Base-by-base conservation (phyloP, 2,329 filamentous ascomycete species). In the Aspergillus hiratsukae region DNA sequence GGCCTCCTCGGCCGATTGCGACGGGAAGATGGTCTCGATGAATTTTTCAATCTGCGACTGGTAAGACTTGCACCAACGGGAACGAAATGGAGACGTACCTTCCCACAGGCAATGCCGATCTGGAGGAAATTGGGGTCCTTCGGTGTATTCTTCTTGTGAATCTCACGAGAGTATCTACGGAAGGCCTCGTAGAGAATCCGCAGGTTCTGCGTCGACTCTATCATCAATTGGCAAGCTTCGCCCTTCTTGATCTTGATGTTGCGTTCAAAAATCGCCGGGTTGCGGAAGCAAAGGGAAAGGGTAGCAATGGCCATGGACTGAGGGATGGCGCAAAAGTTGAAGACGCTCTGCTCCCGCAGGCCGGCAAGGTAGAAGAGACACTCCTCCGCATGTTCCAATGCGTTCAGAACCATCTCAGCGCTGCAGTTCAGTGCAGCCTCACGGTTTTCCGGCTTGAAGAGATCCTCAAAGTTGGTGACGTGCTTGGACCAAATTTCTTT, bases 241-340 rank as follows among this genome's bases (percentile, higher is more conserved):
- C 94, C 94, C 79, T 96, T 97, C 56, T 90, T 93, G 75, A 99
- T 97, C 79, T 99, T 99, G 78, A 99, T 80, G 69, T 97, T 94
- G 62, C 83, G 86, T 71, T 93, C 77, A 71, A 96, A 95, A 56
- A 99, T 86, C 58, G 81, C 82, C 23, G 90, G 89, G 75, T 99
- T 99, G 68, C 89, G 88, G 84, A 97, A 99, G 66, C 93, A 89
- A 19, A 91, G 80, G 65, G 97, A 92, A 45, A 97, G 78, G 0
- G 93, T 97, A 8, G 94, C 93, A 72, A 99, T 97, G 53, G 93
- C 94, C 94, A 99, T 99, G 62, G 87, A 81, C 75, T 99, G 94
- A 2, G 94, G 94, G 61, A 99, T 99, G 55, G 93, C 93, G 49
- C 91, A 91, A 74, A 99, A 99, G 82, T 99, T 99, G 85, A 99